phyloP scores from a whole-genome alignment of 495 filamentous ascomycete species.

The Staphylotrichum tortipilum region DNA sequence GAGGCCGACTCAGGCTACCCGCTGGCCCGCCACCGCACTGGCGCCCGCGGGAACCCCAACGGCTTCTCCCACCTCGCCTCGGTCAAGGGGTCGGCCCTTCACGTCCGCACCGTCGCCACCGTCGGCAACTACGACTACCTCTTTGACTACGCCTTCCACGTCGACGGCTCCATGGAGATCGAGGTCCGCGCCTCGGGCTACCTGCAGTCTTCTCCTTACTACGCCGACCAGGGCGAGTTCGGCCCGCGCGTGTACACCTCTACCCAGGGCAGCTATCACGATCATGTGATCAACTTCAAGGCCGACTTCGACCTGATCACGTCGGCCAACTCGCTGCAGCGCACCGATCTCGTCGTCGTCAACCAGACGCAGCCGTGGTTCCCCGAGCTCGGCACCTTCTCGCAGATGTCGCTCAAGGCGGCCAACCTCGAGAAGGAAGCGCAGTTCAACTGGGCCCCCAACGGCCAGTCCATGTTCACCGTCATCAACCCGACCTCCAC shows the following conservation, averaged over 20 bases:
- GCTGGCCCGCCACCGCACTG: conserved; percentile 37
- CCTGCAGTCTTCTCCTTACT: conserved; percentile 41
- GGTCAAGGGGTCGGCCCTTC: conserved; percentile 39
- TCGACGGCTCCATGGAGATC: conserved; percentile 48
- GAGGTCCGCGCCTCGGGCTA: conserved; percentile 50
- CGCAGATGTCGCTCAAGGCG: conserved; percentile 40
- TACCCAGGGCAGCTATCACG: conserved; percentile 41
- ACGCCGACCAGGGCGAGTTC: conserved; percentile 38
- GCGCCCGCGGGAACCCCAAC: conserved; percentile 24
- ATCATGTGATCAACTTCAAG: conserved; percentile 47
- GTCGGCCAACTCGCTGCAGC: conserved; percentile 38
- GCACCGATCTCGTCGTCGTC: conserved; percentile 32
- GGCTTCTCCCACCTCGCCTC: conserved; percentile 31
- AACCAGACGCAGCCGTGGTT: conserved; percentile 43
- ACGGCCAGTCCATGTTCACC: conserved; percentile 39
- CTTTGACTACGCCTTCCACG: conserved; percentile 43
- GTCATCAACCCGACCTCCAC: conserved; percentile 38
- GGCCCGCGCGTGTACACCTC: conserved; percentile 42
- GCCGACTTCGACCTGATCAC: conserved; percentile 47
- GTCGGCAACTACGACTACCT: conserved; percentile 50
- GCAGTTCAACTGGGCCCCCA: conserved; percentile 41
- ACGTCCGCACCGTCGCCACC: conserved; percentile 37
- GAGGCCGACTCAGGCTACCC: conserved; percentile 42
- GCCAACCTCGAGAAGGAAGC: conserved; percentile 34
- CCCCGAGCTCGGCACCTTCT: conserved; percentile 33